Conservation (phyloP, 225 moss, liverwort and hornwort genomes). For the Sphagnum contortum region DNA sequence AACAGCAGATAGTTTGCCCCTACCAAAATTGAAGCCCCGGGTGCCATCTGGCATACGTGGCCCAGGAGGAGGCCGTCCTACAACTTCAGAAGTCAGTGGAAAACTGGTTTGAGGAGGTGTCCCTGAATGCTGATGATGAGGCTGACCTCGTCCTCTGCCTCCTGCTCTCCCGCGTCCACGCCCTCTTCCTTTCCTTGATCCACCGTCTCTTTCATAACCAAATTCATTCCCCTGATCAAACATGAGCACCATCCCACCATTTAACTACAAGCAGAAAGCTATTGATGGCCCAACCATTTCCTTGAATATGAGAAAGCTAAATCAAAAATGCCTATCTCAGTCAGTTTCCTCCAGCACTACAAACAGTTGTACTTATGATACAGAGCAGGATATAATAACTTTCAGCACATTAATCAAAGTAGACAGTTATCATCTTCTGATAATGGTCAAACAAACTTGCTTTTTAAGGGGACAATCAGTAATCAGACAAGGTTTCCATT, state of each 20-base stretch:
- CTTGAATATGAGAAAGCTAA: no score
- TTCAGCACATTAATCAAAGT: background rate
- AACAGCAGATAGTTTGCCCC: conserved; percentile 58
- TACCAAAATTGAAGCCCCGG: conserved; percentile 77
- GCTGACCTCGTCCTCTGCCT: conserved; percentile 71
- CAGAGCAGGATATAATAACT: background rate
- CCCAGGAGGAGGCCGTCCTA: conserved; percentile 86
- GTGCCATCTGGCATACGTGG: conserved; percentile 99
- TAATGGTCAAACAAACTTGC: no score
- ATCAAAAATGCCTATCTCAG: no score
- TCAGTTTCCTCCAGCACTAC: background rate
- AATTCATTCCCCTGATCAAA: conserved; percentile 44
- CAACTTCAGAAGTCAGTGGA: conserved; percentile 35
- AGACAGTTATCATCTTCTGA: no score
- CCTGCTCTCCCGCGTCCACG: conserved; percentile 65
- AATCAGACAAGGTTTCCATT: no score
- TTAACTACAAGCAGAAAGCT: background rate
- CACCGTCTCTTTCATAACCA: conserved; percentile 34
- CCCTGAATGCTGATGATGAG: conserved; percentile 62
- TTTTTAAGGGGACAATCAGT: no score
- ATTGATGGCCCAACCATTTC: no score
- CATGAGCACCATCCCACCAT: background rate
- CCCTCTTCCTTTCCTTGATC: conserved; percentile 68
- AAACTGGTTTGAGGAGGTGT: conserved; percentile 67
- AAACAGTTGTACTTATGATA: background rate